A percentile compares a stretch with the other conserved stretches of the same genome.
Conservation (phyloP, 2,329 filamentous ascomycete species). For the Hypomyces perniciosus region DNA sequence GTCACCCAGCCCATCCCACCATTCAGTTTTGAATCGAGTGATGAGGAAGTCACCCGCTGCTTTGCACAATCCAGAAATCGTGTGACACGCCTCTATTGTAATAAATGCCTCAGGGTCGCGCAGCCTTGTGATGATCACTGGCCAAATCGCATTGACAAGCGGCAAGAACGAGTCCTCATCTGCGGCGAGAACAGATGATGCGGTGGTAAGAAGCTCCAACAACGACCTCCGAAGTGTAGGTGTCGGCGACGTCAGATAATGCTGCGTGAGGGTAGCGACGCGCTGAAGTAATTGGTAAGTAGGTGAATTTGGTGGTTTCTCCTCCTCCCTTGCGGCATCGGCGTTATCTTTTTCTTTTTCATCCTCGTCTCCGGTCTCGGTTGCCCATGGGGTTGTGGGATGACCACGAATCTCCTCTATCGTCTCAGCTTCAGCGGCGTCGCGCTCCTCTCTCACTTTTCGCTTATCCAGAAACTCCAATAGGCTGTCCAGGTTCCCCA, state of each 20-base stretch:
- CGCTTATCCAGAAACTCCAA: constrained; percentile 57
- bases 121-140: constrained; percentile 64
- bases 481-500: constrained; percentile 39
- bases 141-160: constrained; percentile 86
- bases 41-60: constrained; percentile 76
- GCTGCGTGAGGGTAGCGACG: constrained; percentile 78
- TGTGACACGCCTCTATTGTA: constrained; percentile 61
- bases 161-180: constrained; percentile 84
- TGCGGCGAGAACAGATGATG: constrained; percentile 62
- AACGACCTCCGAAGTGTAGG: constrained; percentile 72
- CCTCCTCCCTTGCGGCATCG: constrained; percentile 29
- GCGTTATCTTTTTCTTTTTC: constrained; percentile 31
- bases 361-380: constrained; percentile 28
- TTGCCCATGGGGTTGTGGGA: constrained; percentile 33
- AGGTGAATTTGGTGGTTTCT: constrained; percentile 64
- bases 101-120: constrained; percentile 64
- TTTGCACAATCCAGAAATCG: constrained; percentile 62
- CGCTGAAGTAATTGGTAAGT: constrained; percentile 76
- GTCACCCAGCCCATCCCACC: constrained; percentile 48
- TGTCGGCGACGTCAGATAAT: constrained; percentile 83
- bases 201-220: constrained; percentile 67
- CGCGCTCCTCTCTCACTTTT: constrained; percentile 27
- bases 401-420: constrained; percentile 23
- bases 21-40: constrained; percentile 68
- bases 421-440: constrained; percentile 32